Evolutionary conservation across 179 eudicot species (phyloP).

Genomic region (Heliamphora pulchella): DNA sequence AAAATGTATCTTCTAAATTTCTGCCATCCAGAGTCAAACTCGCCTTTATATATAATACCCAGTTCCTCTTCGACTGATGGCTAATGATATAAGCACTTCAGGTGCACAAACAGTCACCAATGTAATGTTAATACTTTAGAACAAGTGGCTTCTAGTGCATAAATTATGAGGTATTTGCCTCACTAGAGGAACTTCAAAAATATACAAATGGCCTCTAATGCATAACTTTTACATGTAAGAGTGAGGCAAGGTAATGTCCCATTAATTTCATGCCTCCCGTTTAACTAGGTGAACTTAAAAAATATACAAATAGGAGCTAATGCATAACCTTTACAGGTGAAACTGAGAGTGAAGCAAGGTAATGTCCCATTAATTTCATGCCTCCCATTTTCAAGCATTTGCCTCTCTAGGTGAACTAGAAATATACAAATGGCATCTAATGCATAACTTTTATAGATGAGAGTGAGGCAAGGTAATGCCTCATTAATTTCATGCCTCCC

Average conservation of each 20-base stretch:
- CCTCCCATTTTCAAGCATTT: background rate
- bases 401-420: background rate
- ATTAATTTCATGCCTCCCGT: constrained; percentile 8
- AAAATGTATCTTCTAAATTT: background rate
- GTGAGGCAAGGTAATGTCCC: background rate
- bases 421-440: background rate
- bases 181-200: background rate
- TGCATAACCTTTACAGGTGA: background rate
- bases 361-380: constrained; percentile 7
- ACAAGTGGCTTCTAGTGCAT: too few species aligned
- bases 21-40: background rate
- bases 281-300: background rate
- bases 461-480: background rate
- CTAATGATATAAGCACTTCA: background rate
- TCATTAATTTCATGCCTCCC: background rate
- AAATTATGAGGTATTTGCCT: background rate
- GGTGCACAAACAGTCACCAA: background rate
- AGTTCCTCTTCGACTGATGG: background rate
- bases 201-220: background rate
- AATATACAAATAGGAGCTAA: background rate
- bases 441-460: background rate
- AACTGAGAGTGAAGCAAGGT: background rate
- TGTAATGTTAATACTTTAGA: background rate
- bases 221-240: background rate
- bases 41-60: background rate